Base-by-base conservation (phyloP, 192 early-diverging fungal species). In the Coemansia sp. region DNA sequence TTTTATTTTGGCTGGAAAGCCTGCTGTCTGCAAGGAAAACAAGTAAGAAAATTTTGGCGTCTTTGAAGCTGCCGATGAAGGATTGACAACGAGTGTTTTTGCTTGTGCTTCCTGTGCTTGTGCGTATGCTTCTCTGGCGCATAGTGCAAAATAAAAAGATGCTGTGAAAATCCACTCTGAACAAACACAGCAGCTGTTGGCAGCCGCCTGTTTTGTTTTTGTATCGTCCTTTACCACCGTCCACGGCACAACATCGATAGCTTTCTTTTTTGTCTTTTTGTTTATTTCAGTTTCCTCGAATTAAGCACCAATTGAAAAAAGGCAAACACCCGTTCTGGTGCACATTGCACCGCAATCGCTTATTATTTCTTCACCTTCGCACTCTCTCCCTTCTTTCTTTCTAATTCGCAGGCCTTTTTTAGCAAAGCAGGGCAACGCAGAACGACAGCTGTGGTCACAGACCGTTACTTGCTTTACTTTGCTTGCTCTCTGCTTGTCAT, bases 1-100 rank as follows among this genome's bases (percentile, higher is more conserved):
- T 50, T 25, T 50, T 50, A 24, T 50, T 25, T 50, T 22, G 49
- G 49, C 49, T 50, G 49, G 22, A 50, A 50, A 23, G 11, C 3
- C 30, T 32, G 30, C 30, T n/a, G n/a, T n/a, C n/a, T n/a, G n/a
- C n/a, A n/a, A 32, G 8, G 30, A 32, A 32, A 3, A 6, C 30
- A 8, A 32, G 30, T 6, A 32, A 32, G 3, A 32, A 32, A 32
- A 32, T 32, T 32, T 8, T 32, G 8, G 6, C 22, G 19, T 50
- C 49, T 50, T 50, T 50, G 49, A 50, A 50, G 49, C 49, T 23
- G 46, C 46, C 14, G 46, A 32, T 20, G 46, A 32, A 14, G 49
- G 49, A 50, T 50, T 50, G 49, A 25, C 49, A 47, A 20, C n/a
- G n/a, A n/a, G n/a, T n/a, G n/a, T n/a, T n/a, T n/a, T n/a, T n/a